phyloP scores from a whole-genome alignment of 1,284 basidiomycete genomes.

The Golubevia sp. region DNA sequence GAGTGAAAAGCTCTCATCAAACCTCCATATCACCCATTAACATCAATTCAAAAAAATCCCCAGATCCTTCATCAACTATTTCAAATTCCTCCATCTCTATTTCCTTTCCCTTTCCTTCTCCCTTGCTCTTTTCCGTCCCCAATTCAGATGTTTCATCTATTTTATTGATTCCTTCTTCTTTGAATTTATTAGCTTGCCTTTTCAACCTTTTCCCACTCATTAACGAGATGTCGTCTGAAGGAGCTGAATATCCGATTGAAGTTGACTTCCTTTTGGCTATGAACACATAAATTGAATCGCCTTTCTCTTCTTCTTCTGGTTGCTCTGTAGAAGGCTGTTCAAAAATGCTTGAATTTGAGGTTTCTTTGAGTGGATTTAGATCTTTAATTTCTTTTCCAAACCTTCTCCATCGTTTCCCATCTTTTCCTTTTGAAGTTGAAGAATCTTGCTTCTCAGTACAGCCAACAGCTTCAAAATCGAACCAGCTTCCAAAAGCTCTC shows the following conservation, averaged over 20 bases:
- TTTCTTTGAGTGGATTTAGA: background rate
- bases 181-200: too few relatives aligned
- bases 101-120: background rate
- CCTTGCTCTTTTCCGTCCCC: too few relatives aligned
- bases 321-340: slow-evolving; percentile 15
- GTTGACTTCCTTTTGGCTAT: slow-evolving; percentile 27
- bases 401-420: slow-evolving; percentile 1
- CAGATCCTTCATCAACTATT: background rate
- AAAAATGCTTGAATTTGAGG: too few relatives aligned
- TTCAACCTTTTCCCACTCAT: slow-evolving; percentile 27
- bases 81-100: background rate
- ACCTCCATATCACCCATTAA: background rate
- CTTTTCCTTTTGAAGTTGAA: background rate
- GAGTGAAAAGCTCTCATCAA: background rate
- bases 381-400: slow-evolving; percentile 6
- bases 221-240: slow-evolving; percentile 24
- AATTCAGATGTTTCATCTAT: background rate
- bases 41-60: background rate
- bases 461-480: slow-evolving; percentile 70
- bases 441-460: slow-evolving; percentile 11
- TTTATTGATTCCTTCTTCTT: background rate
- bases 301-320: slow-evolving; percentile 9
- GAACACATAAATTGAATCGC: slow-evolving; percentile 42
- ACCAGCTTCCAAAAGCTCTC: slow-evolving; percentile 81
- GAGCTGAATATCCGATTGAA: slow-evolving; percentile 24